Conservation (phyloP, 805 yeast species). For the Wickerhamomyces silvicola region DNA sequence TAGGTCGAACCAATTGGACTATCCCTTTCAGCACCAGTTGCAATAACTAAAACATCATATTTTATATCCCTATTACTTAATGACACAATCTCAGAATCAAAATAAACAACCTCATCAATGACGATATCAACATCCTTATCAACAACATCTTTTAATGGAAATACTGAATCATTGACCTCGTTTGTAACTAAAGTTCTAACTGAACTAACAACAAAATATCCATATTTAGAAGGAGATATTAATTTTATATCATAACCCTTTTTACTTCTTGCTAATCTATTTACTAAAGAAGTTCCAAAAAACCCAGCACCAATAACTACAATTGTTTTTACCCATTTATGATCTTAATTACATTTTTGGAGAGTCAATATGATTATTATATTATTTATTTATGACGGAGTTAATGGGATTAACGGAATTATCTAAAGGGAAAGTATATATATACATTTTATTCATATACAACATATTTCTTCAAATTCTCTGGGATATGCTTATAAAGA, state of each 20-base stretch:
- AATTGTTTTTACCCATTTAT: no score
- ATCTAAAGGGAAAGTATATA: neutral
- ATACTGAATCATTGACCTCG: conserved; percentile 10
- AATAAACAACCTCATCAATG: conserved; percentile 13
- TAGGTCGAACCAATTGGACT: conserved; percentile 20
- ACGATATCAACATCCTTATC: conserved; percentile 17
- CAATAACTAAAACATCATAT: conserved; percentile 23
- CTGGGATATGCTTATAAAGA: conserved; percentile 61
- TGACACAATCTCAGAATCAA: conserved; percentile 13
- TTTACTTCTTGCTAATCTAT: conserved; percentile 9
- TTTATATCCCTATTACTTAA: conserved; percentile 8
- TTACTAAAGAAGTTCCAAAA: conserved; percentile 18
- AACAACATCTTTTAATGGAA: conserved; percentile 15
- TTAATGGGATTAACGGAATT: no score
- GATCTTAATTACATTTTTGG: no score
- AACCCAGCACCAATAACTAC: conserved; percentile 20
- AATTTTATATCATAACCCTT: conserved; percentile 8
- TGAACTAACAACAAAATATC: conserved; percentile 9
- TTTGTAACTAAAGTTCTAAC: conserved; percentile 16
- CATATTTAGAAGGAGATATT: conserved; percentile 11
- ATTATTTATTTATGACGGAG: no score
- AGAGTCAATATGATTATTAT: no score
- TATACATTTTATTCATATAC: conserved; percentile 23
- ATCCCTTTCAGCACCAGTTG: conserved; percentile 26
- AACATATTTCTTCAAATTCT: conserved; percentile 62